Conservation (phyloP, 352 stramenopile genomes). For the Pythium dissotocum region DNA sequence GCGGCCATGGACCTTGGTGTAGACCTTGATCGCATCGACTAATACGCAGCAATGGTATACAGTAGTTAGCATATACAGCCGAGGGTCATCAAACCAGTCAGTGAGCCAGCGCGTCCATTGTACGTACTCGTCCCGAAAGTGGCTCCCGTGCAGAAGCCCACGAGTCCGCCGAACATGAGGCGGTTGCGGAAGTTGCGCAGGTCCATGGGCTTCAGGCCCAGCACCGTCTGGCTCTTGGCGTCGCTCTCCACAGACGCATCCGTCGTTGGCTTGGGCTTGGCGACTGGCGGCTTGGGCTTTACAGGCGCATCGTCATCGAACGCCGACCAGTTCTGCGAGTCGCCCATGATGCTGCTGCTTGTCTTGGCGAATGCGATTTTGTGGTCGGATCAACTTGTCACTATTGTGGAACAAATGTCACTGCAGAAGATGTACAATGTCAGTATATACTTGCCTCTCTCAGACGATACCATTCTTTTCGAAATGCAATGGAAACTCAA, state of each 20-base stretch:
- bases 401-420: background rate
- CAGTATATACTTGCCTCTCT: background rate
- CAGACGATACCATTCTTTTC: background rate
- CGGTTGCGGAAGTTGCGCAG: conserved; percentile 64
- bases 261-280: conserved; percentile 9
- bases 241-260: background rate
- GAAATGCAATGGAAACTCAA: background rate
- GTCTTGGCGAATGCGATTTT: background rate
- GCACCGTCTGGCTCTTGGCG: background rate
- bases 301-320: conserved; percentile 52
- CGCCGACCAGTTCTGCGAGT: conserved; percentile 83
- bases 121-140: conserved; percentile 75
- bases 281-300: conserved; percentile 13
- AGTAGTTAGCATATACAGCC: background rate
- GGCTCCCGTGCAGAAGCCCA: conserved; percentile 75
- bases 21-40: conserved; percentile 69
- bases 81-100: too few relatives aligned
- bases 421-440: background rate
- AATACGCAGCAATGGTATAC: background rate
- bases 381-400: conserved; percentile 2
- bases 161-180: conserved; percentile 74
- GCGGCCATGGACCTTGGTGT: conserved; percentile 58
- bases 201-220: conserved; percentile 33
- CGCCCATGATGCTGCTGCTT: conserved; percentile 40
- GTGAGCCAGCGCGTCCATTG: background rate